Percentiles rank a stretch among this genome's conserved stretches.
These are phyloP conservation scores for Sporothrix luriei DNA, from an alignment of 2,329 filamentous ascomycete genomes.

Conservation along the genomic window DNA sequence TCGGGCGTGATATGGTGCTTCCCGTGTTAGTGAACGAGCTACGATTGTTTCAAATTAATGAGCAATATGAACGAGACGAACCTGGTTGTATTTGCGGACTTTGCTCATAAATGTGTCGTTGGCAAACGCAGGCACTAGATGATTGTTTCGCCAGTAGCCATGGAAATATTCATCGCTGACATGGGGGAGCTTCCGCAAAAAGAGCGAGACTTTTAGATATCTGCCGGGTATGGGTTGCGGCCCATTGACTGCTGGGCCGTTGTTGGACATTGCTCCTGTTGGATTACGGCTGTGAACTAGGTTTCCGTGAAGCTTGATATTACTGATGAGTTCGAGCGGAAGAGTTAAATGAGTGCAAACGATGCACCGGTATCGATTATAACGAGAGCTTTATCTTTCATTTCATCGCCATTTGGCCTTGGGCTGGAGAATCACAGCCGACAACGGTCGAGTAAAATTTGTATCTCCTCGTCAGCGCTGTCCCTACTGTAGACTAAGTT, in stretches of 20 bases:
- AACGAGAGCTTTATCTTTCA: neutral
- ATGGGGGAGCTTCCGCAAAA: constrained; percentile 39
- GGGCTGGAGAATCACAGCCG: constrained; percentile 20
- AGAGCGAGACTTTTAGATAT: constrained; percentile 39
- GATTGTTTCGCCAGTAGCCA: constrained; percentile 40
- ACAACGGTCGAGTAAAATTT: neutral
- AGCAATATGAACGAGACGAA: neutral
- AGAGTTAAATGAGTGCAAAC: neutral
- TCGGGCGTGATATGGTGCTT: constrained; percentile 33
- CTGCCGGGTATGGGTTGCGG: constrained; percentile 31
- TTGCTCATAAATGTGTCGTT: constrained; percentile 38
- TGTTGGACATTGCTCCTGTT: neutral
- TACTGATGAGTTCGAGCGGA: neutral
- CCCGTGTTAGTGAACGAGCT: neutral
- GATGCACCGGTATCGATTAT: neutral
- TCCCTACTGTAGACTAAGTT: neutral
- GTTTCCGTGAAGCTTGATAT: neutral
- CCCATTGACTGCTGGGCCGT: constrained; percentile 23
- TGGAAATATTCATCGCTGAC: constrained; percentile 41
- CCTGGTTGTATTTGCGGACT: constrained; percentile 33
- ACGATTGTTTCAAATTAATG: too few species aligned
- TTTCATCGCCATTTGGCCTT: neutral
- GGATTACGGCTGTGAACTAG: too few species aligned
- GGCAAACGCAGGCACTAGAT: constrained; percentile 37
- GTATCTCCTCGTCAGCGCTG: too few species aligned